phyloP scores from a whole-genome alignment of 257 asterid species.

The Forsythia suspensa region DNA sequence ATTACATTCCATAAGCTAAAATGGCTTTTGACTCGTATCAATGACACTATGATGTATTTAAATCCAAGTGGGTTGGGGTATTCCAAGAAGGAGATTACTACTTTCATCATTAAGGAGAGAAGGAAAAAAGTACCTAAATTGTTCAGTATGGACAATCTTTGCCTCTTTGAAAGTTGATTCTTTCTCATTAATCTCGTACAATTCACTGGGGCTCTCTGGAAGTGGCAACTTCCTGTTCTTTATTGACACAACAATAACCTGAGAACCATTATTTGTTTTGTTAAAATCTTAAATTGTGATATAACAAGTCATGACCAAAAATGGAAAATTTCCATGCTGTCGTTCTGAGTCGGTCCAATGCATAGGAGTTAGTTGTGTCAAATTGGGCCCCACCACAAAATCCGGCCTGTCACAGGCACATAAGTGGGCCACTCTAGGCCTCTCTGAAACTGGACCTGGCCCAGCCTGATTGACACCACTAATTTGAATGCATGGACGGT shows the following conservation, averaged over 20 bases:
- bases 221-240: constrained; percentile 37
- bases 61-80: neutral
- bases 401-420: no score
- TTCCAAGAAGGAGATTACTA: neutral
- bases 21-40: neutral
- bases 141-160: constrained; percentile 42
- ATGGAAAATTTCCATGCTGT: neutral
- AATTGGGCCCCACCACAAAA: neutral
- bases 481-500: neutral
- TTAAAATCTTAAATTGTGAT: neutral
- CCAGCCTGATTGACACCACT: neutral
- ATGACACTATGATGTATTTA: neutral
- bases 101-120: neutral
- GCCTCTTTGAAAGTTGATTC: constrained; percentile 22
- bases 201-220: constrained; percentile 33
- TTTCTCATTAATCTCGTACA: constrained; percentile 41
- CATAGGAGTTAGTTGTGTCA: no score
- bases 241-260: constrained; percentile 57
- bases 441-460: neutral
- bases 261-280: constrained; percentile 6
- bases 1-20: neutral
- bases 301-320: neutral
- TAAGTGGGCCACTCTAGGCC: neutral
- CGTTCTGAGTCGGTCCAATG: neutral
- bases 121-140: constrained; percentile 40